Evolutionary conservation across 139 green algal genomes (phyloP), one percentile per base, ranked within the genome.

Genomic region (Coelastrella sp.): DNA sequence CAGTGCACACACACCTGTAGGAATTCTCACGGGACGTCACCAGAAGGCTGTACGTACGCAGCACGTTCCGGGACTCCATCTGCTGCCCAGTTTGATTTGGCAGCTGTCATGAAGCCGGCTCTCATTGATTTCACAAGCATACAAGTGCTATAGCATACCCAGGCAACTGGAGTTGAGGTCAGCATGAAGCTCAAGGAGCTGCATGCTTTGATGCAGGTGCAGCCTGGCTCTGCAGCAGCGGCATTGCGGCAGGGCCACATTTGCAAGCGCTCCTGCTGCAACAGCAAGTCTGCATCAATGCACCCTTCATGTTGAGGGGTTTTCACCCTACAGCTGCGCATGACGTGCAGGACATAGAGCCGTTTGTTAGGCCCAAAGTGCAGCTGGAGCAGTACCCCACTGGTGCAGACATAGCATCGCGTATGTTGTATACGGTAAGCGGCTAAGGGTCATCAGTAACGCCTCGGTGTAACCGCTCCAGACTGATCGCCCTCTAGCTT

Each of bases 311-410:
- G n/a, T n/a, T n/a, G n/a, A n/a, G n/a, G n/a, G n/a, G n/a, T 47
- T 47, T 2, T 47, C 32, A 47, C 32, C 64, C 13, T 71, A 71
- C 64, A 8, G 14, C 16, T 76, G 68, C 8, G 68, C 68, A 76
- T 47, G 14, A 6, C 6, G 2, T 76, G 7, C 91, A 98, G 95
- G 96, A 97, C 76, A 92, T 98, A 3, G 87, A 92, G 4, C 92
- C 94, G 1, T 99, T 99, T 90, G 73, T 83, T 5, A 58, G 57
- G 56, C 96, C 97, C 60, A 98, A 99, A 79, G 75, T 98, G 4
- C 95, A 98, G 54, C 87, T 99, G 71, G 98, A 99, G 93, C 98
- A 99, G 95, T 99, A 99, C 91, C 95, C 98, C 11, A 99, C 98
- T 10, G 94, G 96, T 0, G 83, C 97, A 4, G 92, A 99, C 74